These are phyloP conservation scores for Tremella mesenterica DNA, from an alignment of 768 basidiomycete species.

Conservation along the genomic window DNA sequence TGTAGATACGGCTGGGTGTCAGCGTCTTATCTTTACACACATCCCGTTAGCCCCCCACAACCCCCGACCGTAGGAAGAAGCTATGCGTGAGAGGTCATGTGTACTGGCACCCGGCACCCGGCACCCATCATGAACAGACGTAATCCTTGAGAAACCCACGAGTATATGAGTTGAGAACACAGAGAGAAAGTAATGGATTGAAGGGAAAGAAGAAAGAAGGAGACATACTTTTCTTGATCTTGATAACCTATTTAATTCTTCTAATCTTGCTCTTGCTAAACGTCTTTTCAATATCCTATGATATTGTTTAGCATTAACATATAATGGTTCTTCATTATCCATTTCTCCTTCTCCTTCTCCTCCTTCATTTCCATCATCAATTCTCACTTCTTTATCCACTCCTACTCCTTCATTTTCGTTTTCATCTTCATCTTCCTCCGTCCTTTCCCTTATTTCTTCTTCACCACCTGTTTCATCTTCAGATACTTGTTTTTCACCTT, in stretches of 20 bases:
- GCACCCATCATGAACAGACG: no score
- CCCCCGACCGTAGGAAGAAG: no score
- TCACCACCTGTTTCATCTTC: constrained; percentile 3
- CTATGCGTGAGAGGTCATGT: no score
- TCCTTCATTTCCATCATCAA: constrained; percentile 1
- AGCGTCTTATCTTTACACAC: no score
- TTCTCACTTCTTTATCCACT: constrained; percentile 1
- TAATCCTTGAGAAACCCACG: no score
- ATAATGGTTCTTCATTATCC: constrained; percentile 92
- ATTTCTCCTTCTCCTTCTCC: constrained; percentile 9
- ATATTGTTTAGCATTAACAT: constrained; percentile 99
- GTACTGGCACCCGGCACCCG: no score
- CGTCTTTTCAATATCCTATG: constrained; percentile 95
- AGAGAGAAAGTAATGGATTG: background rate
- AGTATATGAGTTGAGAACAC: background rate
- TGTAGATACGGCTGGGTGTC: constrained; percentile 80
- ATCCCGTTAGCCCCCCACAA: no score
- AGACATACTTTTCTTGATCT: constrained; percentile 73
- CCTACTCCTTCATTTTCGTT: background rate
- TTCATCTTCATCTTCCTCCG: constrained; percentile 12
- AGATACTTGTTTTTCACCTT: no score
- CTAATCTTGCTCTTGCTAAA: constrained; percentile 77
- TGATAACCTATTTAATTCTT: constrained; percentile 87
- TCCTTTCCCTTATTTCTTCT: constrained; percentile 15
- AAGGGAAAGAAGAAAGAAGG: background rate